Evolutionary conservation across 1,139 yeast species (phyloP), one percentile per base, ranked within the genome.

Genomic region (Maudiozyma humilis): DNA sequence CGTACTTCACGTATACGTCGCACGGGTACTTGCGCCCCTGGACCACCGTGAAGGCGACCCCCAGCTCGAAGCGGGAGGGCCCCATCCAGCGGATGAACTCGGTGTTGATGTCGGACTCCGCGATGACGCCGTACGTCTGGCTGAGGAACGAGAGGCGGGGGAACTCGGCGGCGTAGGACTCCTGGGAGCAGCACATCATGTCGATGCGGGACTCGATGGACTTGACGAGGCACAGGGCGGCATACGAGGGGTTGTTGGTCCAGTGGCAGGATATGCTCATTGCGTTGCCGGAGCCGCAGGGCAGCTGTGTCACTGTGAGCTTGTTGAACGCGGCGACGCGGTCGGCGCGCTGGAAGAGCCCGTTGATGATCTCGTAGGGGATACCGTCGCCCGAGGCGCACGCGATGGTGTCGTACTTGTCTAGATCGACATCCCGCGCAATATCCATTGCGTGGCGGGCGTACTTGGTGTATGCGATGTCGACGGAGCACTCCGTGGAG

Each of bases 311-410:
- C 1, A 91, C 67, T 0, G 86, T 79, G 15, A 87, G 50, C 46
- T 76, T 76, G 44, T 72, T 69, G 55, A 91, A 80, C 0, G 91
- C 93, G 5, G 63, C 63, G 0, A 68, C 73, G 10, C 81, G 78
- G 60, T 87, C 95, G 0, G 68, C 57, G 19, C 87, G 71, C 44
- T 50, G 54, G 50, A 78, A 85, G 35, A 91, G 69, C 2, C 97
- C 98, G 61, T 91, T 91, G 40, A 88, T 74, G 5, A 91, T 87
- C 62, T 91, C 97, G 64, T 89, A 94, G 1, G 97, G 96, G 35
- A 87, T 79, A 10, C 98, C 98, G 66, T 91, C 98, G 4, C 98
- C 98, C 0, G 96, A 86, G 42, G 95, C 91, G 65, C 97, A 88
- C 0, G 86, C 83, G 34, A 91, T 72, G 2, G 84, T 75, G 61